Base-by-base conservation (phyloP, 768 basidiomycete genomes). In the Rhizopogon sp. region DNA sequence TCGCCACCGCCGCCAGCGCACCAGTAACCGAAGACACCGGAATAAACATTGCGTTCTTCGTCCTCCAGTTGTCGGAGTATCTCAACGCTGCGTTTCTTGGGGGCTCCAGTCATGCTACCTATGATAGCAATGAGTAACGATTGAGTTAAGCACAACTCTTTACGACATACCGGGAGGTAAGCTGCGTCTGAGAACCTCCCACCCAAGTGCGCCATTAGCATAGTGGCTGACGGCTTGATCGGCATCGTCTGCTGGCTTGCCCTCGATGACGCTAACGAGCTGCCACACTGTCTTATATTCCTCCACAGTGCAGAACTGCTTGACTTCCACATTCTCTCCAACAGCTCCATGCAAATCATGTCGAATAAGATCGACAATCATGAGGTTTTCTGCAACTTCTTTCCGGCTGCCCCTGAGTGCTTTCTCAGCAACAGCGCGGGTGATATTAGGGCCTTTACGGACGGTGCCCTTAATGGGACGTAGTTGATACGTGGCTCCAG, bases 81-180 rank as follows among this genome's bases (percentile, higher is more conserved):
- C 69, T 97, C 90, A 7, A 97, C 87, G 54, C 90, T 92, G 33
- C 95, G 85, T 63, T 96, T 88, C 74, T 98, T 98, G 0, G 95
- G 95, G 0, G 95, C 95, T 37, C 95, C 95, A 2, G 95, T 98
- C 95, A 98, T 98, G 56, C 92, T 94, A 1, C 93, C 93, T 94
- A 57, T 33, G 8, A 29, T 45, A 16, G 54, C 49, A 54, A 57
- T 43, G 37, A 13, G 22, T 55, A 5, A 52, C 13, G 14, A 43
- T 40, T 14, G 20, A 16, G 5, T 11, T 53, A 45, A n/a, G 43
- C 37, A 5, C 29, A 43, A 53, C 17, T 37, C 47, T n/a, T 31
- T 28, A 40, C 41, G 40, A 61, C 74, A 60, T 50, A 88, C 94
- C 94, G 53, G 95, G 93, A 14, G 95, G 95, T 52, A 97, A 78